Percentiles rank a stretch among this genome's conserved stretches.
phyloP scores from a whole-genome alignment of 495 filamentous ascomycete genomes.

The Hypoxylon lienhwacheense region DNA sequence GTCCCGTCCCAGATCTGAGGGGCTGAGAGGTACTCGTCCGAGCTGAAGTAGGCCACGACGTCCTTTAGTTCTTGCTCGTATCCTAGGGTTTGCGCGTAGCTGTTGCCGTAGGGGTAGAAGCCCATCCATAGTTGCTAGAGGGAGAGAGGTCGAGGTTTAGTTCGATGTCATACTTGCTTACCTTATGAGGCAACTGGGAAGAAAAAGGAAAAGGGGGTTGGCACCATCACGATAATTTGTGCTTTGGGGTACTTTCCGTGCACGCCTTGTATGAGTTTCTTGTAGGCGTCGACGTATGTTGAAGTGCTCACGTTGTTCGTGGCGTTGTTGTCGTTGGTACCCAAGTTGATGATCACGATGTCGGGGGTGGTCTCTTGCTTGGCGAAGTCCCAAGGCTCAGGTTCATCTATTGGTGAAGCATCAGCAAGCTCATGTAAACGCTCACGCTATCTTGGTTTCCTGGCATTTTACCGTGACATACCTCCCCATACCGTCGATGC shows the following conservation, averaged over 20 bases:
- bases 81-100: constrained; percentile 55
- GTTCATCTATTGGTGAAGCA: constrained; percentile 41
- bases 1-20: constrained; percentile 48
- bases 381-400: constrained; percentile 63
- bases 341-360: constrained; percentile 68
- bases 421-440: neutral
- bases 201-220: constrained; percentile 12
- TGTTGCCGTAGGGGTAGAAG: constrained; percentile 57
- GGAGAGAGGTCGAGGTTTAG: neutral
- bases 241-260: constrained; percentile 64
- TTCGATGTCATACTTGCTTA: neutral
- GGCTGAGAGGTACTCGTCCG: constrained; percentile 47
- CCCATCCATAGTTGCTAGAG: constrained; percentile 63
- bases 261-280: constrained; percentile 61
- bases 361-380: constrained; percentile 61
- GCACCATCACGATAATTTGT: constrained; percentile 64
- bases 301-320: constrained; percentile 59
- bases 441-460: neutral
- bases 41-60: constrained; percentile 61
- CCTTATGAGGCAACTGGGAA: neutral
- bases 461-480: constrained; percentile 19
- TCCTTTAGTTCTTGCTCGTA: constrained; percentile 55
- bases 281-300: constrained; percentile 59
- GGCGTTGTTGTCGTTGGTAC: constrained; percentile 66
- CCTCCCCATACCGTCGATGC: constrained; percentile 55